These are phyloP conservation scores for Boletus fagicola DNA, from an alignment of 768 basidiomycete genomes.

Conservation along the genomic window DNA sequence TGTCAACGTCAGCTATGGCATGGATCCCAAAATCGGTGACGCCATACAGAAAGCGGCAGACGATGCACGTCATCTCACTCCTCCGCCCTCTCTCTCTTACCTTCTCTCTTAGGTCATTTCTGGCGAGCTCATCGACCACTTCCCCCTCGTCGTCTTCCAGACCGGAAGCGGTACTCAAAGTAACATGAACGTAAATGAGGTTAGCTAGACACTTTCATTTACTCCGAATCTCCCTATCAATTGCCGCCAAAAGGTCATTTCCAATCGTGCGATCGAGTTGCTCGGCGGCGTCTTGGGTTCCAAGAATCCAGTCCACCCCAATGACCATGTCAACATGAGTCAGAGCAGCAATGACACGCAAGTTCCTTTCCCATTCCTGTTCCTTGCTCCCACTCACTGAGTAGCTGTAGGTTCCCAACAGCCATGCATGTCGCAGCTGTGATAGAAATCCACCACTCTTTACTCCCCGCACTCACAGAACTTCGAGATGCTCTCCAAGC, in stretches of 20 bases:
- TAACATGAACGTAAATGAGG: constrained; percentile 99
- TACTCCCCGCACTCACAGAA: constrained; percentile 83
- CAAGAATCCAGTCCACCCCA: constrained; percentile 97
- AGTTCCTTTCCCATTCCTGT: constrained; percentile 28
- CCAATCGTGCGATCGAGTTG: constrained; percentile 96
- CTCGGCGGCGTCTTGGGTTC: constrained; percentile 94
- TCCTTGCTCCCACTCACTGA: not conserved
- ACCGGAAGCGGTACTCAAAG: constrained; percentile 98
- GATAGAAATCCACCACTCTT: constrained; percentile 71
- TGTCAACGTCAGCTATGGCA: constrained; percentile 86
- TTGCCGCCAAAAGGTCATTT: constrained; percentile 68
- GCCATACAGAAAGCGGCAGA: constrained; percentile 94
- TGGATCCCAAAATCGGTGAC: constrained; percentile 82
- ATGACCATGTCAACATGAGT: constrained; percentile 99
- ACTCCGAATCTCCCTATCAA: not conserved
- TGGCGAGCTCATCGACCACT: constrained; percentile 91
- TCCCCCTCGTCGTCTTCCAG: constrained; percentile 98
- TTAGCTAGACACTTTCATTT: constrained; percentile 25
- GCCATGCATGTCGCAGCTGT: constrained; percentile 99
- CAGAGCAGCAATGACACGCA: constrained; percentile 99
- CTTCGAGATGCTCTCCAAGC: constrained; percentile 80
- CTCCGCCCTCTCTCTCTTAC: constrained; percentile 2
- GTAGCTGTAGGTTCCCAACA: constrained; percentile 79
- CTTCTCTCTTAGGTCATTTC: constrained; percentile 74
- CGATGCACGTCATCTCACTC: constrained; percentile 55